Conservation (phyloP, 257 asterid species). For the Phtheirospermum japonicum region DNA sequence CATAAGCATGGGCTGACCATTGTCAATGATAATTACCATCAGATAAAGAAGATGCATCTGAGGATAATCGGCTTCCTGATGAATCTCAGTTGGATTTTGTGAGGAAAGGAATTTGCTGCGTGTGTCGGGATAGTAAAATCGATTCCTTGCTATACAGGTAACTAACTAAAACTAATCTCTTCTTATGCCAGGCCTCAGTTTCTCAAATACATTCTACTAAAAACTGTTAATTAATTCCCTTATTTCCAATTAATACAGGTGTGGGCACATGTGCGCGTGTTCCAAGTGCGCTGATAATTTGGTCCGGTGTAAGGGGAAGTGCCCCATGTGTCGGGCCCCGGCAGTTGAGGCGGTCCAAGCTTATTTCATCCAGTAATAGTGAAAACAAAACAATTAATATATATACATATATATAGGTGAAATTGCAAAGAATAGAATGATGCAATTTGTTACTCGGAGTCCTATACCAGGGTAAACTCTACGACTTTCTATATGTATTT, state of each 20-base stretch:
- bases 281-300: constrained; percentile 67
- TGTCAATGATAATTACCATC: not conserved
- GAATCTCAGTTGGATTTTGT: constrained; percentile 57
- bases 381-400: constrained; percentile 1
- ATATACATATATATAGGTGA: not conserved
- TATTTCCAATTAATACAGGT: constrained; percentile 38
- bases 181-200: not conserved
- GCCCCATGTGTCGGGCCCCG: constrained; percentile 92
- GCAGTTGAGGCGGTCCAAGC: constrained; percentile 73
- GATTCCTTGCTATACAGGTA: constrained; percentile 81
- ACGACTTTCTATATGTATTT: not conserved
- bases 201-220: not conserved
- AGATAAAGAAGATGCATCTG: constrained; percentile 37
- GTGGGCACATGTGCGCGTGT: constrained; percentile 97
- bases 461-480: constrained; percentile 20
- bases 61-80: constrained; percentile 29
- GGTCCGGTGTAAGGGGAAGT: constrained; percentile 51
- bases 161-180: not conserved
- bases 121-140: constrained; percentile 47
- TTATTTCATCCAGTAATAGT: constrained; percentile 49
- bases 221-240: not conserved
- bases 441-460: constrained; percentile 10
- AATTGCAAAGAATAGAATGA: not conserved
- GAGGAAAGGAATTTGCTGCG: constrained; percentile 72
- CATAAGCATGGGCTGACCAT: not conserved